Conservation (phyloP, 768 basidiomycete species). For the Amanita subjunquillea region DNA sequence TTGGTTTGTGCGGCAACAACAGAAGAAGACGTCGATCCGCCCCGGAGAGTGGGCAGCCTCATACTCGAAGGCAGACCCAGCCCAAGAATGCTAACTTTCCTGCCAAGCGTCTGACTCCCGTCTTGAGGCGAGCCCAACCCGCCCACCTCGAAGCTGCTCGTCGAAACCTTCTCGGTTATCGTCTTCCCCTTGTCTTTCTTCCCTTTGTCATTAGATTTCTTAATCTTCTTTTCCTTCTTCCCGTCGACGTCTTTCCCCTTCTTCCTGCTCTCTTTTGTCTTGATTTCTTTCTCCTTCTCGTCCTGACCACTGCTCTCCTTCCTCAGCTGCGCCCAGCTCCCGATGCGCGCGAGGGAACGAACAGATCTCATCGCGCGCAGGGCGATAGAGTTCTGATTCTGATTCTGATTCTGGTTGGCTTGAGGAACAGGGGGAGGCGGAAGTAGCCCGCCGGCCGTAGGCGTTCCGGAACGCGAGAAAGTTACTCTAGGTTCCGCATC, state of each 20-base stretch:
- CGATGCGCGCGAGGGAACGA: constrained; percentile 58
- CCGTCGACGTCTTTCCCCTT: not conserved
- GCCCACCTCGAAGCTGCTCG: constrained; percentile 65
- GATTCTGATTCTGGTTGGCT: constrained; percentile 5
- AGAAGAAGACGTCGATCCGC: constrained; percentile 28
- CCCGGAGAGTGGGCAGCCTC: constrained; percentile 30
- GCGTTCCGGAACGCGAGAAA: too few species aligned
- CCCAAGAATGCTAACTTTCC: constrained; percentile 57
- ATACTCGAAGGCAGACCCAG: constrained; percentile 50
- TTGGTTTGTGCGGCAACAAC: constrained; percentile 9
- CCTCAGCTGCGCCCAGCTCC: constrained; percentile 48
- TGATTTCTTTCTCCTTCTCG: constrained; percentile 15
- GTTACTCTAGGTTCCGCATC: constrained; percentile 6
- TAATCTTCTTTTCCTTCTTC: not conserved
- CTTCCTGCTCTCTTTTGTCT: constrained; percentile 17
- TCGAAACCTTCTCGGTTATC: constrained; percentile 33
- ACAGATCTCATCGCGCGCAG: constrained; percentile 72
- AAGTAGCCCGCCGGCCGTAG: constrained; percentile 6
- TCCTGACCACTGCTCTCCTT: constrained; percentile 16
- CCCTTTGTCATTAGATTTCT: not conserved
- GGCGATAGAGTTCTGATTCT: constrained; percentile 47
- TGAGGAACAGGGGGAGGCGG: not conserved
- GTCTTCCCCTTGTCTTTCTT: constrained; percentile 15
- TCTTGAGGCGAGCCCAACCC: constrained; percentile 13
- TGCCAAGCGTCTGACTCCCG: constrained; percentile 28